Conservation (phyloP, 1,284 basidiomycete genomes). For the Stygiomarasmius scandens region DNA sequence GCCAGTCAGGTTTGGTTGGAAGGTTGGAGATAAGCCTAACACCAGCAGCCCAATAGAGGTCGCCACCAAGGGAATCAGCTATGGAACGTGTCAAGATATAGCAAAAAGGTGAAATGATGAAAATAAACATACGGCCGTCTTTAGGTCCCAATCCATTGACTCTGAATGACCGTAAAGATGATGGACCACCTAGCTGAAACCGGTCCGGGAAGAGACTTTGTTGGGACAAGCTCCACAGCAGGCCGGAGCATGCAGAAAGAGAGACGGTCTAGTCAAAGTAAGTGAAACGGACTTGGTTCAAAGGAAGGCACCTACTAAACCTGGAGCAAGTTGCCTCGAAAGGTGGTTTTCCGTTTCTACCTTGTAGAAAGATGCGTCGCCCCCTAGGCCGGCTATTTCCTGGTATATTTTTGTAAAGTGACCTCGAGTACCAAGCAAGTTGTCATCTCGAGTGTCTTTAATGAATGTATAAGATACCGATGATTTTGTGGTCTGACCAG, state of each 20-base stretch:
- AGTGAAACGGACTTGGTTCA: constrained; percentile 1
- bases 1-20: constrained; percentile 83
- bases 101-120: not conserved
- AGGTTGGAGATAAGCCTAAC: constrained; percentile 81
- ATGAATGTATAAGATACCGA: constrained; percentile 80
- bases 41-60: constrained; percentile 86
- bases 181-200: constrained; percentile 93
- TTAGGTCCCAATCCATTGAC: constrained; percentile 84
- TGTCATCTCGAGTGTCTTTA: constrained; percentile 82
- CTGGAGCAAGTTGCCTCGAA: constrained; percentile 59
- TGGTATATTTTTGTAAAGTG: constrained; percentile 64
- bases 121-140: constrained; percentile 65
- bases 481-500: constrained; percentile 83
- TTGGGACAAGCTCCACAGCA: constrained; percentile 56
- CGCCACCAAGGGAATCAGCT: constrained; percentile 88
- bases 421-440: constrained; percentile 65
- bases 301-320: constrained; percentile 50
- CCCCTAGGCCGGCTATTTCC: constrained; percentile 81
- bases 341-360: constrained; percentile 68
- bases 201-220: constrained; percentile 77
- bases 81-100: not conserved
- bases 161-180: constrained; percentile 86
- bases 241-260: constrained; percentile 62
- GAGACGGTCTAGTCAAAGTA: constrained; percentile 57
- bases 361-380: constrained; percentile 76